phyloP scores from a whole-genome alignment of 2,329 filamentous ascomycete species.

The Fusarium anthophilum region DNA sequence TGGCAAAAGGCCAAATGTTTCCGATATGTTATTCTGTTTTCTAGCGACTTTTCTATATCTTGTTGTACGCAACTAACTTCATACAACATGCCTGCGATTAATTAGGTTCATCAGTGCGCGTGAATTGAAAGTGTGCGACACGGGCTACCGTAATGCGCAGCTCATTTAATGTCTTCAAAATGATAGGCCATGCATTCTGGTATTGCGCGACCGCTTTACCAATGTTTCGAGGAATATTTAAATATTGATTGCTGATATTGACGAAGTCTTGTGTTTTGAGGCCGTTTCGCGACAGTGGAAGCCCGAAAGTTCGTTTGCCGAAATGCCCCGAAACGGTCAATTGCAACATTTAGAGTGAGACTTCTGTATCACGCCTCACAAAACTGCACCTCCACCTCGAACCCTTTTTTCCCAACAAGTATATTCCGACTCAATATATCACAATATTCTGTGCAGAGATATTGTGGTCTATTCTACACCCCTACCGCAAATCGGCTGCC shows the following conservation, averaged over 20 bases:
- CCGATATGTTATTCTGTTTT: slow-evolving; percentile 28
- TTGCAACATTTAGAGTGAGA: background rate
- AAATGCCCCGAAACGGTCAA: background rate
- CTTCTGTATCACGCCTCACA: background rate
- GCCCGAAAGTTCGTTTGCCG: background rate
- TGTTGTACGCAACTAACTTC: slow-evolving; percentile 35
- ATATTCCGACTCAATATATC: background rate
- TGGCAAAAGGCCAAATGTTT: slow-evolving; percentile 30
- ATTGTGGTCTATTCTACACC: slow-evolving; percentile 27
- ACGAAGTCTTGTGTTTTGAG: background rate
- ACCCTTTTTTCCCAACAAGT: background rate
- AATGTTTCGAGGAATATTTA: background rate
- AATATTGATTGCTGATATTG: background rate
- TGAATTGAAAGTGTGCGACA: background rate
- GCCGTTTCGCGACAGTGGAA: slow-evolving; percentile 25
- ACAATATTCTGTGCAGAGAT: background rate
- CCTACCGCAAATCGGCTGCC: slow-evolving; percentile 28
- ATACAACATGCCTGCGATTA: slow-evolving; percentile 17
- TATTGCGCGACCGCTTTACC: slow-evolving; percentile 14
- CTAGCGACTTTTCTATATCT: slow-evolving; percentile 40
- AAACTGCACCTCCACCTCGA: background rate
- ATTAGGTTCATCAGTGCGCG: background rate
- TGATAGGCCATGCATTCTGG: background rate
- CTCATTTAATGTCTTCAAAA: background rate
- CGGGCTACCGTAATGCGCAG: slow-evolving; percentile 10